Evolutionary conservation across 139 green algal species (phyloP), one percentile per base, ranked within the genome.

Genomic region (Yamagishiella unicocca): DNA sequence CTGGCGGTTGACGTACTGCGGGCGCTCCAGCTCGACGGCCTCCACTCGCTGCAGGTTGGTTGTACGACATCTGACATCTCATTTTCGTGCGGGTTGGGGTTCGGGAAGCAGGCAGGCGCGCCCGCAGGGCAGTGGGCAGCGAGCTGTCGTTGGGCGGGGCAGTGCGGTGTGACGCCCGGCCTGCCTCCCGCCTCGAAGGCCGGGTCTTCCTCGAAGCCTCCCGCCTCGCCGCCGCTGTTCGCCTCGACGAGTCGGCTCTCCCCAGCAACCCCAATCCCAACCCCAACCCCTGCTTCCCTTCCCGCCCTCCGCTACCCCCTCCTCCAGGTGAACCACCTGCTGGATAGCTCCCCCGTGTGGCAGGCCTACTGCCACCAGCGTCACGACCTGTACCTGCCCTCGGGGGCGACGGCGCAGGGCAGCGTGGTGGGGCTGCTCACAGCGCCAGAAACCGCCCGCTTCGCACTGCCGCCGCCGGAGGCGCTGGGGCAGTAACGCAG

Each of bases 381-480:
- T 6, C 96, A 98, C 87, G 96, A 98, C 88, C 90, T 98, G 45
- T 98, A 97, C 93, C 92, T 98, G 61, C 96, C 96, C 3, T 88
- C 90, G 0, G 95, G 92, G 19, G 90, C 90, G 35, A 83, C 37
- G 38, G 86, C 87, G 21, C 89, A 72, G 14, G 90, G 79, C 46
- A 94, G 93, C 40, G 94, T 98, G 79, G 96, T 92, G 29, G 93
- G 93, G 40, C 85, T 97, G 88, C 88, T 98, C 58, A 92, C 90
- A 73, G 94, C 89, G n/a, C 84, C 88, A 1, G 77, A 92, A 46
- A 90, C 89, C 0, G 90, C 92, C 0, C 84, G 88, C 19, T 97
- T 95, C 89, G 95, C 95, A 24, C 91, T 98, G 77, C 95, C 95
- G 12, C 90, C 95, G 4, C 90, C 93, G 1, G 91, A 94, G 50